Percentiles rank a stretch among this genome's conserved stretches.
Conservation (phyloP, 768 basidiomycete genomes). For the Xanthoconium purpureum region DNA sequence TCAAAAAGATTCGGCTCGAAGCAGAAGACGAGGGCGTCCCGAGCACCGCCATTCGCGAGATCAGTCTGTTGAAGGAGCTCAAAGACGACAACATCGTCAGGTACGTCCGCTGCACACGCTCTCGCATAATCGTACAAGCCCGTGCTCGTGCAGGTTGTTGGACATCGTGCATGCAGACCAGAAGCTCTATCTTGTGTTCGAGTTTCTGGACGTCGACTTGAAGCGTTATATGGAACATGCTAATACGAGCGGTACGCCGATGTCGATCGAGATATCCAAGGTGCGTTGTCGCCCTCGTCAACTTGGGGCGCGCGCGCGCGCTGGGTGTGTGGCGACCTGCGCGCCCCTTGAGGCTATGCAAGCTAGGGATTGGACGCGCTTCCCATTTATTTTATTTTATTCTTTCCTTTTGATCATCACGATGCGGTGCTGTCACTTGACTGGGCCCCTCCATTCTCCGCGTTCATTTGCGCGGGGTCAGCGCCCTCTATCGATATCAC, state of each 20-base stretch:
- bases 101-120: slow-evolving; percentile 37
- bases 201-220: slow-evolving; percentile 95
- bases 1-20: slow-evolving; percentile 98
- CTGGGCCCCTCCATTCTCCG: background rate
- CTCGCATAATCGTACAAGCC: background rate
- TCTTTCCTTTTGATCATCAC: slow-evolving; percentile 1
- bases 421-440: background rate
- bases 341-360: slow-evolving; percentile 3
- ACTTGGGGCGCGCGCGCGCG: background rate
- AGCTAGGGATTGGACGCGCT: slow-evolving; percentile 2
- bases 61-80: slow-evolving; percentile 94
- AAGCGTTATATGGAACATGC: slow-evolving; percentile 96
- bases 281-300: slow-evolving; percentile 42
- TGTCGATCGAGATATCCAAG: slow-evolving; percentile 75
- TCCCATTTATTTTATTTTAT: background rate
- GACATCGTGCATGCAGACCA: slow-evolving; percentile 98
- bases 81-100: slow-evolving; percentile 95
- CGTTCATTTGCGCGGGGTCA: background rate
- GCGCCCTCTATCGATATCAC: slow-evolving; percentile 20
- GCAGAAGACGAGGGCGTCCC: slow-evolving; percentile 99
- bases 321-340: background rate
- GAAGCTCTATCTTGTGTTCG: slow-evolving; percentile 96
- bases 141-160: slow-evolving; percentile 59
- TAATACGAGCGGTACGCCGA: slow-evolving; percentile 66
- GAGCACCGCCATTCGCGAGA: slow-evolving; percentile 96